Percentiles rank a stretch among this genome's conserved stretches.
phyloP scores from a whole-genome alignment of 805 yeast genomes.

The Saturnispora silvae region DNA sequence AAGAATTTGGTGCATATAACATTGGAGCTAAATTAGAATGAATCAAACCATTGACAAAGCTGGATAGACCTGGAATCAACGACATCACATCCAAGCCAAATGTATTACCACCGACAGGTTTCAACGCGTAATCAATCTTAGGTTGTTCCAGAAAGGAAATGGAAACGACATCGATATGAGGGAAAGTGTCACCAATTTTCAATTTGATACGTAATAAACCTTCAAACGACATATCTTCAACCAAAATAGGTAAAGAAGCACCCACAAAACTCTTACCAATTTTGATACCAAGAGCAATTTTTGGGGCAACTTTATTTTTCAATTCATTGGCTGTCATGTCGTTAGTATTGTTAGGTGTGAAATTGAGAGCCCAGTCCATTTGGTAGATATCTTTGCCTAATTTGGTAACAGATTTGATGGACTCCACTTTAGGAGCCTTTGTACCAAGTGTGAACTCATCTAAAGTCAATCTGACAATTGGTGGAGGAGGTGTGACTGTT shows the following conservation, averaged over 20 bases:
- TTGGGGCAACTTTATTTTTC: constrained; percentile 62
- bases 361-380: constrained; percentile 78
- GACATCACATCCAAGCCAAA: constrained; percentile 80
- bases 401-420: constrained; percentile 63
- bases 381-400: constrained; percentile 58
- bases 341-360: constrained; percentile 73
- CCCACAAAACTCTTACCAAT: constrained; percentile 75
- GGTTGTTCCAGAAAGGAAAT: constrained; percentile 72
- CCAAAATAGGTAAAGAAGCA: constrained; percentile 65
- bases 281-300: constrained; percentile 70
- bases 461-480: constrained; percentile 61
- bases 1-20: constrained; percentile 73
- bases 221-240: constrained; percentile 67
- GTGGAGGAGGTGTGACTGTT: constrained; percentile 73
- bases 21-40: constrained; percentile 65
- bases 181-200: constrained; percentile 53
- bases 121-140: constrained; percentile 64
- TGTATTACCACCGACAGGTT: constrained; percentile 87
- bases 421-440: constrained; percentile 65
- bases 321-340: constrained; percentile 75
- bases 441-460: constrained; percentile 76
- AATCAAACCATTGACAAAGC: constrained; percentile 59
- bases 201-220: constrained; percentile 61
- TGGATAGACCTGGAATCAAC: constrained; percentile 66
- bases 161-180: constrained; percentile 67